These are phyloP conservation scores for Penicillium sp. DNA, from an alignment of 2,329 filamentous ascomycete genomes.

Conservation along the genomic window DNA sequence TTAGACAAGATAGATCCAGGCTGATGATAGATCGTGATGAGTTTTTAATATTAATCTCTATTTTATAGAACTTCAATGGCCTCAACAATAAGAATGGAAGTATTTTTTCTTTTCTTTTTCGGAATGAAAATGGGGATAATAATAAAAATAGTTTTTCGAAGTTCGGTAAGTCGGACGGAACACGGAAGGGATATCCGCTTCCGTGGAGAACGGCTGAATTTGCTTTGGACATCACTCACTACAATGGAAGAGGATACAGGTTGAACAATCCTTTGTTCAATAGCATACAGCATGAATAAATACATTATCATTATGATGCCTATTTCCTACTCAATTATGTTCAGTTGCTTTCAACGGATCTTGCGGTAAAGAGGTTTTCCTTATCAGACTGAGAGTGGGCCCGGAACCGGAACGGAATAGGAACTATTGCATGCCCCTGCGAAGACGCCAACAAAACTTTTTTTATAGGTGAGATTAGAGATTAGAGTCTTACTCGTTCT, in stretches of 20 bases:
- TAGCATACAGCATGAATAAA: no score
- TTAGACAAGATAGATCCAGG: no score
- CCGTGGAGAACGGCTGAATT: not conserved
- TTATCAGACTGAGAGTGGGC: not conserved
- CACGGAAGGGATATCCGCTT: slow-evolving; percentile 1
- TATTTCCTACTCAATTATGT: not conserved
- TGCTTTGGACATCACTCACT: not conserved
- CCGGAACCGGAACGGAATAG: slow-evolving; percentile 1
- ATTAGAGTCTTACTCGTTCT: not conserved
- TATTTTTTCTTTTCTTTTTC: no score
- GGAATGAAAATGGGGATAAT: no score
- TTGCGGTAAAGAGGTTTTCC: not conserved
- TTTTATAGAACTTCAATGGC: no score
- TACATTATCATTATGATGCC: fast-evolving
- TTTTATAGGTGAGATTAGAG: not conserved
- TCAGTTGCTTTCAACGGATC: not conserved
- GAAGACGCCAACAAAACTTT: not conserved
- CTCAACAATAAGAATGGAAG: no score
- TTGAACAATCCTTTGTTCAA: not conserved
- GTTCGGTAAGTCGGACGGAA: not conserved
- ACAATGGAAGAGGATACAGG: not conserved
- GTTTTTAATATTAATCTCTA: no score
- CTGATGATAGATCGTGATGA: no score
- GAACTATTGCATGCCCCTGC: not conserved
- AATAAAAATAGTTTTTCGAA: no score